Evolutionary conservation across 768 basidiomycete species (phyloP).

Genomic region (Termitomyces sp.): DNA sequence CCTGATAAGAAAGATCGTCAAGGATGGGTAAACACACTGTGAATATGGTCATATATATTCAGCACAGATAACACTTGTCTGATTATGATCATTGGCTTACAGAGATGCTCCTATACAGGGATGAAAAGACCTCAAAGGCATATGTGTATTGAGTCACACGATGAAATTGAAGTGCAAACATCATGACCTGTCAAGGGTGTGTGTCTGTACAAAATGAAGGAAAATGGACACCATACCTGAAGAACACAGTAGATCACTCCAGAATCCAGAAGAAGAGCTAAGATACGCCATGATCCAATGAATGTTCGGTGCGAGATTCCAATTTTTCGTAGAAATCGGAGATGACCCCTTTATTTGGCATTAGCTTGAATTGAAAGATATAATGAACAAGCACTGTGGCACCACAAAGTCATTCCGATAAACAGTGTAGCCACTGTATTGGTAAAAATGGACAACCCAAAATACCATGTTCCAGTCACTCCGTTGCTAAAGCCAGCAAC

Average conservation of each 20-base stretch:
- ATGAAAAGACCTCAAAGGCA: neutral
- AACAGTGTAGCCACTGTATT: neutral
- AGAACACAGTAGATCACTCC: neutral
- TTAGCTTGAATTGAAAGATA: neutral
- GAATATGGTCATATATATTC: neutral
- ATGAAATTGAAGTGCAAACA: neutral
- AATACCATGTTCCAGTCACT: no score
- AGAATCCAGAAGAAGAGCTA: neutral
- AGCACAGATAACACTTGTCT: no score
- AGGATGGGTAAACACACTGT: neutral
- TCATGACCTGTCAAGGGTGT: neutral
- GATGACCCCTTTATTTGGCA: neutral
- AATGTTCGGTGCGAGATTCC: neutral
- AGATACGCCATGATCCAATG: neutral
- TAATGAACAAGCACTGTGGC: neutral
- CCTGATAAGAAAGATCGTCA: neutral
- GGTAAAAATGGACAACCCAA: neutral
- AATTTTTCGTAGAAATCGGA: neutral
- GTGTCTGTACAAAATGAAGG: no score
- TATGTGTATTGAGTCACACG: no score
- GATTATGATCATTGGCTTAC: neutral
- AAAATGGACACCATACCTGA: neutral
- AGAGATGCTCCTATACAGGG: neutral
- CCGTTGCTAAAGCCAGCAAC: no score
- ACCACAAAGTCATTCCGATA: neutral